Evolutionary conservation across 1,284 basidiomycete species (phyloP).

Genomic region (Rhodotorula sp.): DNA sequence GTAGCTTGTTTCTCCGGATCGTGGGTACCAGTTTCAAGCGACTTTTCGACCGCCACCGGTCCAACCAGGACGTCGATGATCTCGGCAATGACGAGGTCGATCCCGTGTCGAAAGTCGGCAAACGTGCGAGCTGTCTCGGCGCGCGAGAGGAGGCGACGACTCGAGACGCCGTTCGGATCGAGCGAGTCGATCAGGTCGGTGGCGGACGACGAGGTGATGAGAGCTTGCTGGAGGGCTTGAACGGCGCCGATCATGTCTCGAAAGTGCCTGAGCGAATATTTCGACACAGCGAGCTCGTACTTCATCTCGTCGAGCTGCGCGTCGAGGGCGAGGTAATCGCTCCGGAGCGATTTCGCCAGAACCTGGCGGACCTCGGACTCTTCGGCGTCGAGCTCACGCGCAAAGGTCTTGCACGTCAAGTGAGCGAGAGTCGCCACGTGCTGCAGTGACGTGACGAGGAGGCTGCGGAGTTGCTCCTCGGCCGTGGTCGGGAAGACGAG

Average conservation of each 20-base stretch:
- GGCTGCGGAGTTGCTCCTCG: conserved; percentile 19
- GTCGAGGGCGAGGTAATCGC: conserved; percentile 34
- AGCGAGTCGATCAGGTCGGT: conserved; percentile 33
- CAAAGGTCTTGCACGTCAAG: conserved; percentile 33
- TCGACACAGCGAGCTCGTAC: conserved; percentile 23
- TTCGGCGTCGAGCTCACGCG: conserved; percentile 22
- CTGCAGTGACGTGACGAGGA: conserved; percentile 33
- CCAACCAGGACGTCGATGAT: conserved; percentile 31
- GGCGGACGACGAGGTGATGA: conserved; percentile 34
- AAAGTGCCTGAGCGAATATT: conserved; percentile 25
- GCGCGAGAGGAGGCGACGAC: conserved; percentile 24
- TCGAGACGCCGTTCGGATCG: conserved; percentile 28
- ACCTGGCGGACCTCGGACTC: conserved; percentile 32
- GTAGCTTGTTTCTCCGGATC: neutral
- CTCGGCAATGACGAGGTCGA: conserved; percentile 35
- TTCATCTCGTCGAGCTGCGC: conserved; percentile 29
- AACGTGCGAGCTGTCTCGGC: conserved; percentile 24
- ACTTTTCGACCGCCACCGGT: neutral
- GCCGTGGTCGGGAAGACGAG: conserved; percentile 26
- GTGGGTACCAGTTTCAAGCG: neutral
- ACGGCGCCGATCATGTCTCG: conserved; percentile 31
- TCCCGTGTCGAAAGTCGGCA: conserved; percentile 25
- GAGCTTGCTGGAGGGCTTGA: conserved; percentile 34
- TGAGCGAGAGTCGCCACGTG: conserved; percentile 35
- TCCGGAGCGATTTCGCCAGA: conserved; percentile 29